phyloP scores from a whole-genome alignment of 768 basidiomycete species.

The Kwoniella pini region DNA sequence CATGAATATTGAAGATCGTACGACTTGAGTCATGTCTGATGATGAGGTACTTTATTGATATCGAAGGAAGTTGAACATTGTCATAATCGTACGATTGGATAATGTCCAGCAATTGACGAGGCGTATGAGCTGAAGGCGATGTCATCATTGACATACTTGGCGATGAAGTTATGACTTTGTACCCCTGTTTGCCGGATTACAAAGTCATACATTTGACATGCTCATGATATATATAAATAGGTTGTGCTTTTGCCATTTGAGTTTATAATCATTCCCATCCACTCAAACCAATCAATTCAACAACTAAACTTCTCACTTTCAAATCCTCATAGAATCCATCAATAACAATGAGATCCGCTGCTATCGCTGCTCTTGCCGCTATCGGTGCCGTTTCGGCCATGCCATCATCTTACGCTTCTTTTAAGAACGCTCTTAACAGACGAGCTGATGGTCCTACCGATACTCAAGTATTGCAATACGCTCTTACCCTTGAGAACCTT shows the following conservation, averaged over 20 bases:
- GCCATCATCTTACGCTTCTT: constrained; percentile 21
- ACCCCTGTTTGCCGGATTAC: too few species aligned
- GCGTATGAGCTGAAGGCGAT: too few species aligned
- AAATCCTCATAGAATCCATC: constrained; percentile 1
- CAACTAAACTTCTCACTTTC: not conserved
- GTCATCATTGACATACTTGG: too few species aligned
- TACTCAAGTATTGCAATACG: constrained; percentile 47
- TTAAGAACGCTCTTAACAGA: constrained; percentile 14
- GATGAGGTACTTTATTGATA: too few species aligned
- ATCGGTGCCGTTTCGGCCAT: constrained; percentile 25
- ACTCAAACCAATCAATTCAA: not conserved
- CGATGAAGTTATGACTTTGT: not conserved
- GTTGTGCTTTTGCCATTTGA: not conserved
- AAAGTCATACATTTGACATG: too few species aligned
- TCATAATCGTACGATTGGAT: too few species aligned
- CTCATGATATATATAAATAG: constrained; percentile 9
- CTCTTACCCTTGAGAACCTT: constrained; percentile 50
- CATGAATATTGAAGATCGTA: not conserved
- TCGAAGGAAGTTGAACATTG: too few species aligned
- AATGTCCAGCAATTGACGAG: too few species aligned
- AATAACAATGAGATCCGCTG: constrained; percentile 28
- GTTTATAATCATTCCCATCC: not conserved
- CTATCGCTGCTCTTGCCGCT: constrained; percentile 28
- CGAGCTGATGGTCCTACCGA: constrained; percentile 21
- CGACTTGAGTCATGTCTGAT: not conserved